These are phyloP conservation scores for Ilex asprella DNA, from an alignment of 257 asterid genomes.

Conservation along the genomic window DNA sequence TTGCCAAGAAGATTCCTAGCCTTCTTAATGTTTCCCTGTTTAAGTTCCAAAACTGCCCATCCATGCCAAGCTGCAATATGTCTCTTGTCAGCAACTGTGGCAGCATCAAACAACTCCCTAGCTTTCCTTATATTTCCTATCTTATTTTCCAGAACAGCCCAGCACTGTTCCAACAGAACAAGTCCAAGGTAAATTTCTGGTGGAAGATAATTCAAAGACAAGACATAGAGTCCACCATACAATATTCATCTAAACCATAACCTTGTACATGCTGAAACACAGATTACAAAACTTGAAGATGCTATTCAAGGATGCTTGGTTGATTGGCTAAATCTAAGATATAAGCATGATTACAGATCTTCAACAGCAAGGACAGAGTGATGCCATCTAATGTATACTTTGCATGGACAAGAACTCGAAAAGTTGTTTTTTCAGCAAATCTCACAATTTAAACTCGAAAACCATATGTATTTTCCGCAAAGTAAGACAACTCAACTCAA, in stretches of 20 bases:
- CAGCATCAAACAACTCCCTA: conserved; percentile 83
- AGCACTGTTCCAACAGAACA: conserved; percentile 53
- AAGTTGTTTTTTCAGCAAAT: too few relatives aligned
- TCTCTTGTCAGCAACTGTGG: conserved; percentile 89
- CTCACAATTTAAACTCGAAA: too few relatives aligned
- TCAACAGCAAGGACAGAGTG: too few relatives aligned
- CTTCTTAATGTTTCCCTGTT: conserved; percentile 74
- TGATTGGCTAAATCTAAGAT: background rate
- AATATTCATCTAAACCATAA: too few relatives aligned
- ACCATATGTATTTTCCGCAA: too few relatives aligned
- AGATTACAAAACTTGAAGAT: background rate
- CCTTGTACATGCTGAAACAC: background rate
- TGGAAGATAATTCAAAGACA: conserved; percentile 6
- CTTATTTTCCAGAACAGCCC: conserved; percentile 93
- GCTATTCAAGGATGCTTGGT: background rate
- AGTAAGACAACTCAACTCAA: too few relatives aligned
- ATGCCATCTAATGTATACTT: too few relatives aligned
- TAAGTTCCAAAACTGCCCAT: conserved; percentile 91
- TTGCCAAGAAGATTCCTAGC: conserved; percentile 91
- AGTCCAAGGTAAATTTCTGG: conserved; percentile 14
- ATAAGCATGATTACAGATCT: background rate
- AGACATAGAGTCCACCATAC: conserved; percentile 1
- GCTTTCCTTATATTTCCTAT: conserved; percentile 80
- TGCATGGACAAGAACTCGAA: too few relatives aligned
- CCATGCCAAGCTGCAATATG: conserved; percentile 99